These are phyloP conservation scores for Lactarius indigo DNA, from an alignment of 768 basidiomycete genomes.

Conservation along the genomic window DNA sequence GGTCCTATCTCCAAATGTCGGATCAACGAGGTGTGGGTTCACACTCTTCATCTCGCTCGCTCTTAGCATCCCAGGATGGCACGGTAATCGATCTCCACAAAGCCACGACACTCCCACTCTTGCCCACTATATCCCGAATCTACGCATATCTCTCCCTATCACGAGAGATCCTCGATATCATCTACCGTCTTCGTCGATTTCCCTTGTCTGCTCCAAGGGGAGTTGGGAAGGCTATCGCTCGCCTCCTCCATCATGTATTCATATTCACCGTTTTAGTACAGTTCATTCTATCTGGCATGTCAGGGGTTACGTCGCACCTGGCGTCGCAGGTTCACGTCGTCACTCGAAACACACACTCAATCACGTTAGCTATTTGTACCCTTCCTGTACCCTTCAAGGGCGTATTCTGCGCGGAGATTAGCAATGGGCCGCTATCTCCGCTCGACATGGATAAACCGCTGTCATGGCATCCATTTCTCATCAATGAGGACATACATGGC, in stretches of 20 bases:
- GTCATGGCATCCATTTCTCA: too few species aligned
- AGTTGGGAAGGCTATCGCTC: background rate
- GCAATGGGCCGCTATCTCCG: too few species aligned
- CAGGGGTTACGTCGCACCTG: background rate
- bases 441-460: too few species aligned
- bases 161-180: background rate
- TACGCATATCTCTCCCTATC: background rate
- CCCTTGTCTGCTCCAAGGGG: too few species aligned
- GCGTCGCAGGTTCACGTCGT: background rate
- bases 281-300: background rate
- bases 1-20: too few species aligned
- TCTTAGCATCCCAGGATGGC: too few species aligned
- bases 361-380: background rate
- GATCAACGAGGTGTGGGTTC: too few species aligned
- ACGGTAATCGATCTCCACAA: too few species aligned
- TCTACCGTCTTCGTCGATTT: too few species aligned
- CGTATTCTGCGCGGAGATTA: background rate
- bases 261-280: background rate
- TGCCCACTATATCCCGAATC: background rate
- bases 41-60: too few species aligned
- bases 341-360: background rate
- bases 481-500: too few species aligned
- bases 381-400: constrained; percentile 5
- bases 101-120: too few species aligned
- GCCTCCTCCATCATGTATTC: background rate